Base-by-base conservation (phyloP, 2,329 filamentous ascomycete species). In the Magnaporthales sp. region DNA sequence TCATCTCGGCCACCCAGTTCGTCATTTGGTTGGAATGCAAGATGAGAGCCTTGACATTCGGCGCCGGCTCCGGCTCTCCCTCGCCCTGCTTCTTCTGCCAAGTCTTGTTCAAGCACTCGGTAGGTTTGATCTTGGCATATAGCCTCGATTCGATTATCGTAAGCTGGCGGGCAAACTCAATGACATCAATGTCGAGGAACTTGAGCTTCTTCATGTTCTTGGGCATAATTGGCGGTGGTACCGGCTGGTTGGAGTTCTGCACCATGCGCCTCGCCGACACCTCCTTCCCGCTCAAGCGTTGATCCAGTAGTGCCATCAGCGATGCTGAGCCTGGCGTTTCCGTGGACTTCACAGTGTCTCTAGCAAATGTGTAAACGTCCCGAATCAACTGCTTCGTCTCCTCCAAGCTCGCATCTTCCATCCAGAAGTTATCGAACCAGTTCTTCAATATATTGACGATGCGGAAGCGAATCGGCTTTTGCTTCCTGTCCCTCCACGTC, bases 171-270 rank as follows among this genome's bases (percentile, higher is more conserved):
- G 95, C 95, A 77, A 99, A 98, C 75, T 99, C 95, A 0, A 91
- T 91, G 0, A 93, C 89, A 75, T 99, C 95, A 72, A 99, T 97
- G 75, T 99, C 95, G 67, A 98, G 80, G 80, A 99, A 98, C 78
- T 98, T 99, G 72, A 99, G 86, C 79, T 97, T 99, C 85, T 95
- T 97, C 93, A 99, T 96, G 77, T 98, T 97, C 84, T 97, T 97
- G 1, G 95, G 95, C 76, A 97, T 88, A 74, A 98, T 97, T 1
- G 95, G 92, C 46, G 90, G 81, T 4, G 95, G 94, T 0, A 91
- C 91, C 69, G 91, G 89, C 72, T 89, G 89, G 75, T 89, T 94
- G 70, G 95, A 82, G 0, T 93, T 98, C 69, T 95, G 88, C 22
- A 99, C 89, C 75, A 99, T 85, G 38, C 92, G 88, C 74, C 96